Percentiles rank a stretch among this genome's conserved stretches.
Conservation (phyloP, 306 rosid species). For the Rosa persica region DNA sequence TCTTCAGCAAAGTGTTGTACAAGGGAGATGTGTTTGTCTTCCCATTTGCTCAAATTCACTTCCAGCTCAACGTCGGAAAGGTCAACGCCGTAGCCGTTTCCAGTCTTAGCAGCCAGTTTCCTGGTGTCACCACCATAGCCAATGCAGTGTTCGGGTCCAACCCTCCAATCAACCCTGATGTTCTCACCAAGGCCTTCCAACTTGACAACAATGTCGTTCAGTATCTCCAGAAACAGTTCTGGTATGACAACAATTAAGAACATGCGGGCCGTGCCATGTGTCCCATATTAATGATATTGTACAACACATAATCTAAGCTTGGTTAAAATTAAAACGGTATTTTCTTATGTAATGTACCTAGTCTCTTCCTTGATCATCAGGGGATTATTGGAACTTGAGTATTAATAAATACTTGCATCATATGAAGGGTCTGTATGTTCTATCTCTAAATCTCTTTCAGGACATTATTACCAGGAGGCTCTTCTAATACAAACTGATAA, state of each 20-base stretch:
- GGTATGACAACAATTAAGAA: slow-evolving; percentile 4
- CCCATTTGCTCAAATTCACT: slow-evolving; percentile 12
- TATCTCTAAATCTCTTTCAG: not conserved
- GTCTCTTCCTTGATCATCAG: not conserved
- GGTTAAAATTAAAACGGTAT: not conserved
- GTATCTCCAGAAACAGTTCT: slow-evolving; percentile 17
- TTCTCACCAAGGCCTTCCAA: slow-evolving; percentile 12
- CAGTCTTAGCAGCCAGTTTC: not conserved
- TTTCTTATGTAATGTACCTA: not conserved
- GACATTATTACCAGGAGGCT: not conserved
- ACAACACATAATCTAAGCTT: no score
- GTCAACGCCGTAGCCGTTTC: not conserved
- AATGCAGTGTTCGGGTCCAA: not conserved
- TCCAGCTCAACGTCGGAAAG: slow-evolving; percentile 9
- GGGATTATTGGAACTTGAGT: not conserved
- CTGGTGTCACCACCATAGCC: slow-evolving; percentile 14
- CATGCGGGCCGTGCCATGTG: not conserved
- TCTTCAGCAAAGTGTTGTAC: no score
- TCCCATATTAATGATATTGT: no score
- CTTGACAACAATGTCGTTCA: not conserved
- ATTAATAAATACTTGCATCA: not conserved
- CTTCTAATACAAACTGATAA: not conserved
- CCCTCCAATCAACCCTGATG: slow-evolving; percentile 1
- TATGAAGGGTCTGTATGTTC: no score
- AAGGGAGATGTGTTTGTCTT: not conserved